phyloP scores from a whole-genome alignment of 305 asterid genomes.

The Solanum hybrid region DNA sequence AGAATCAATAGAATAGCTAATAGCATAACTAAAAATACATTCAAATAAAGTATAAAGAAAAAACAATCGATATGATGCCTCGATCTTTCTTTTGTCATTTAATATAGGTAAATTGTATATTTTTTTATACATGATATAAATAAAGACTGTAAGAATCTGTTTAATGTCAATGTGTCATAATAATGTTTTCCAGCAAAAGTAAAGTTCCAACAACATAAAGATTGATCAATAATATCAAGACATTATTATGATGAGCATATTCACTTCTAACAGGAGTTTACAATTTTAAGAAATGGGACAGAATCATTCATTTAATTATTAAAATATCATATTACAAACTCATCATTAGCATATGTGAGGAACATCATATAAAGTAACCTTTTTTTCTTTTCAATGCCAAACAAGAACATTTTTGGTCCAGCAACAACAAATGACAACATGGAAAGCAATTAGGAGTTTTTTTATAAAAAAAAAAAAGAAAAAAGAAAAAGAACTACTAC shows the following conservation, averaged over 20 bases:
- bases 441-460: not conserved
- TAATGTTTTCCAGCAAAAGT: not conserved
- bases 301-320: not conserved
- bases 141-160: not conserved
- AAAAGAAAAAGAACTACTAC: too few relatives aligned
- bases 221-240: not conserved
- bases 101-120: not conserved
- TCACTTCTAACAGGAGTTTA: not conserved
- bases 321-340: not conserved
- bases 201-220: not conserved
- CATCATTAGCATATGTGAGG: not conserved
- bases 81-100: not conserved
- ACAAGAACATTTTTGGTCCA: not conserved
- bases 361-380: not conserved
- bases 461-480: not conserved
- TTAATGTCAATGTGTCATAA: not conserved
- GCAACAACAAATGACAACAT: not conserved
- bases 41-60: not conserved
- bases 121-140: not conserved
- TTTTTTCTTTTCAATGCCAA: not conserved
- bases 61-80: not conserved
- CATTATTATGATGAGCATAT: not conserved
- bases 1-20: not conserved
- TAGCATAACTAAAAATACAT: not conserved
- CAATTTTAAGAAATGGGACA: not conserved